Evolutionary conservation across 2,329 filamentous ascomycete genomes (phyloP).

Genomic region (Hypoxylon sp.): DNA sequence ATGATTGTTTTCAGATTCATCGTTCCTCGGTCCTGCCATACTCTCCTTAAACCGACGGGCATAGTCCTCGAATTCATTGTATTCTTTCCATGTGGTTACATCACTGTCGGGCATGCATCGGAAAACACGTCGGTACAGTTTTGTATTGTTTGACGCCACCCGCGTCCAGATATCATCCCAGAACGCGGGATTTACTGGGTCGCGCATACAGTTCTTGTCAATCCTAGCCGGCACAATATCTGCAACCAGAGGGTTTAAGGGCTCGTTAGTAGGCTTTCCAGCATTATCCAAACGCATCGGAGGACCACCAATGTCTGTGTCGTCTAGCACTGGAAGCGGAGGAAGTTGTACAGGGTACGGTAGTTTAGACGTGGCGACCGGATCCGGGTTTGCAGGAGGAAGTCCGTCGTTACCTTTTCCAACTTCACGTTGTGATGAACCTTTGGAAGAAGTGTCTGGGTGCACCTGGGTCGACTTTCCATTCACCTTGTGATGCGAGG

Average conservation of each 20-base stretch:
- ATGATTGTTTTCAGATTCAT: conserved; percentile 62
- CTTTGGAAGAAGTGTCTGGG: conserved; percentile 46
- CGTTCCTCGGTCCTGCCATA: conserved; percentile 69
- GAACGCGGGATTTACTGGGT: conserved; percentile 86
- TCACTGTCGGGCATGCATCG: conserved; percentile 97
- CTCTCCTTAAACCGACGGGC: conserved; percentile 79
- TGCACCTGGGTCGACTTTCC: conserved; percentile 13
- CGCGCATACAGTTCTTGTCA: conserved; percentile 92
- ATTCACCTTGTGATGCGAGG: conserved; percentile 20
- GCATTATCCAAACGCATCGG: conserved; percentile 67
- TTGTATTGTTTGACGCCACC: conserved; percentile 94
- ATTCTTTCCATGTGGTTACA: conserved; percentile 92
- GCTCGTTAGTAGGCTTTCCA: conserved; percentile 60
- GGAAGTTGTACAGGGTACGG: conserved; percentile 77
- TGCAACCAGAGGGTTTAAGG: conserved; percentile 66
- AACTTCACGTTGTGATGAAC: conserved; percentile 52
- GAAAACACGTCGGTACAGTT: conserved; percentile 92
- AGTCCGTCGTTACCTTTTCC: conserved; percentile 61
- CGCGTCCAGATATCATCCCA: conserved; percentile 89
- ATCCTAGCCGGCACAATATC: conserved; percentile 81
- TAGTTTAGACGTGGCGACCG: conserved; percentile 75
- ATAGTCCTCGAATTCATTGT: conserved; percentile 86
- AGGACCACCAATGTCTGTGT: conserved; percentile 85
- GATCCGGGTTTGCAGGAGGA: conserved; percentile 69
- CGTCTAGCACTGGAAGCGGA: conserved; percentile 76